Percentiles rank a stretch among this genome's conserved stretches.
Conservation (phyloP, 306 rosid species). For the Dalbergia oliveri region DNA sequence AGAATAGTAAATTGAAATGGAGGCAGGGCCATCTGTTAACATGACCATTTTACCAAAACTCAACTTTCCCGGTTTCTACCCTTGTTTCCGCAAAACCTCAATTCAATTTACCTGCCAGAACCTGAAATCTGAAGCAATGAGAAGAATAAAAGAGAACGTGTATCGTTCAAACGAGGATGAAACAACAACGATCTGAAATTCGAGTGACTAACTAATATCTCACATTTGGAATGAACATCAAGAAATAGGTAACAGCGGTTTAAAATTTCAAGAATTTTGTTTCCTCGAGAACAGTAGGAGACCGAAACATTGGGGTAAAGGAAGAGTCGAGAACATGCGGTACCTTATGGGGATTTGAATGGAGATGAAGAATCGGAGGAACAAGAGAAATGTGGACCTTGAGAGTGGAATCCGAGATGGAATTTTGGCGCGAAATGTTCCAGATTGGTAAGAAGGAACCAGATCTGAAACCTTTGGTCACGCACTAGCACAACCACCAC, state of each 20-base stretch:
- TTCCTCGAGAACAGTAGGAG: conserved; percentile 2
- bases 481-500: too few relatives aligned
- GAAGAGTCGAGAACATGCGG: conserved; percentile 30
- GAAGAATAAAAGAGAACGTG: background rate
- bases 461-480: too few relatives aligned
- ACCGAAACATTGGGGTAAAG: background rate
- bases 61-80: background rate
- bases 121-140: conserved; percentile 25
- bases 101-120: conserved; percentile 29
- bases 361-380: conserved; percentile 34
- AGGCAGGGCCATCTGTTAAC: background rate
- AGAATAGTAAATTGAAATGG: background rate
- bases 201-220: background rate
- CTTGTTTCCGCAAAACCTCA: conserved; percentile 21
- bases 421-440: conserved; percentile 61
- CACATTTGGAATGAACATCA: conserved; percentile 32
- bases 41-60: conserved; percentile 18
- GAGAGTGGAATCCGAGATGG: conserved; percentile 31
- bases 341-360: conserved; percentile 34
- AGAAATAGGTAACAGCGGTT: conserved; percentile 1
- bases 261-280: conserved; percentile 29
- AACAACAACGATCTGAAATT: conserved; percentile 3
- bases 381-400: conserved; percentile 40
- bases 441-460: too few relatives aligned
- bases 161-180: background rate